Base-by-base conservation (phyloP, 805 yeast genomes). In the Ogataea saltuana region DNA sequence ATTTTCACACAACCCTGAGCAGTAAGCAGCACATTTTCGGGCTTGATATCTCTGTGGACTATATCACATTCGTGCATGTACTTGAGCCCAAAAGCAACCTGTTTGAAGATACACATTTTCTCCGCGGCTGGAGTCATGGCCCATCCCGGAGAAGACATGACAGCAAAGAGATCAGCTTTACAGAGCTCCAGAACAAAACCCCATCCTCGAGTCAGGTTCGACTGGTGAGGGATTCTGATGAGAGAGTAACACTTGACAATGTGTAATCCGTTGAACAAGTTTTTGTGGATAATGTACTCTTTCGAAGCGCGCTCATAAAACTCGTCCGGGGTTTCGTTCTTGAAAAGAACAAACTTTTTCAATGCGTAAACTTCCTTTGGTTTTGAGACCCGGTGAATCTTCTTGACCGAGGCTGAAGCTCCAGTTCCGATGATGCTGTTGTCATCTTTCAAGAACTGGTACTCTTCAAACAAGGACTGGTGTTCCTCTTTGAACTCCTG, bases 1-100 rank as follows among this genome's bases (percentile, higher is more conserved):
- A 91, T 73, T 26, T 93, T 83, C 46, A 83, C 75, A 20, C 73
- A 71, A 9, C 76, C 81, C 13, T 67, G 61, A 16, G 72, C 65
- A 27, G 86, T 69, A 54, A 88, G 83, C 33, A 91, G 72, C 36
- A 91, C 71, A 65, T 91, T 91, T 61, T 91, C 99, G 6, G 98
- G 98, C 68, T 91, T 91, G 58, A 91, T 72, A 64, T 91, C 99
- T 45, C 98, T 76, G 63, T 91, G 98, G 15, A 90, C 97, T 56
- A 91, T 85, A 65, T 90, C 80, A 53, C 74, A 69, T 29, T 74
- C 70, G 61, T 91, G 99, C 48, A 91, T 70, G 52, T 69, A 83
- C 51, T 75, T 78, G 22, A 85, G 58, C 7, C 88, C 95, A 50
- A 73, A 71, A 2, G 78, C 74, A 30, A 83, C 69, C 59, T 85